phyloP scores from a whole-genome alignment of 1,284 basidiomycete species.

The Coniophora puteana region DNA sequence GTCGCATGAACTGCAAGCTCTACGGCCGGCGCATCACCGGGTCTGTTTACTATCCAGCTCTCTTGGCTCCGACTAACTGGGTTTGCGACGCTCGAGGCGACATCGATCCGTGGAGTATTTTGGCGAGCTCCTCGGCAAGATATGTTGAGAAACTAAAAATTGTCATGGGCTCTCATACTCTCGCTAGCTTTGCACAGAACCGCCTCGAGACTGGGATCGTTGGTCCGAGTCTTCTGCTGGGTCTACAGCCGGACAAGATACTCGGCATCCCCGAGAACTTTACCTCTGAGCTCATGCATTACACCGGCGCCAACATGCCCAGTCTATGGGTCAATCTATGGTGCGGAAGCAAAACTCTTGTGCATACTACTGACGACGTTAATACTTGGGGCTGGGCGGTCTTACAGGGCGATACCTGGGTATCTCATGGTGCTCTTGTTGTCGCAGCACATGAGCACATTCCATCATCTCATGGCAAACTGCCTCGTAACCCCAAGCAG shows the following conservation, averaged over 20 bases:
- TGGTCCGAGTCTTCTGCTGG: conserved; percentile 22
- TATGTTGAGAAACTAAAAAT: conserved; percentile 5
- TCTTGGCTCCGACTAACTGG: conserved; percentile 2
- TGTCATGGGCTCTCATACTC: neutral
- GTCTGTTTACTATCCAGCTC: conserved; percentile 4
- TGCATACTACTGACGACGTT: conserved; percentile 12
- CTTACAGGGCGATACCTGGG: conserved; percentile 22
- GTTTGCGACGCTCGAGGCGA: conserved; percentile 7
- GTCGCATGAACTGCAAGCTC: conserved; percentile 15
- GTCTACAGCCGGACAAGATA: conserved; percentile 7
- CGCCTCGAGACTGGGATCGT: conserved; percentile 10
- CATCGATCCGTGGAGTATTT: neutral
- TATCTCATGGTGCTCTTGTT: conserved; percentile 27
- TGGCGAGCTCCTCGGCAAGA: neutral
- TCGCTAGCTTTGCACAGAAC: neutral
- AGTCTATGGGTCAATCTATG: conserved; percentile 30
- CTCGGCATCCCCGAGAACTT: conserved; percentile 27
- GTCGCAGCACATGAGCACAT: conserved; percentile 22
- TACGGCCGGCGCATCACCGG: conserved; percentile 18
- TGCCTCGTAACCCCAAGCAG: conserved; percentile 30
- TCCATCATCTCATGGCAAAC: conserved; percentile 28
- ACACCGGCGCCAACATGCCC: conserved; percentile 22
- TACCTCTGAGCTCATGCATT: conserved; percentile 35
- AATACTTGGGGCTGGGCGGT: conserved; percentile 31
- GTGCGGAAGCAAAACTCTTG: conserved; percentile 21